phyloP scores from a whole-genome alignment of 305 asterid species.

The Fraxinus paxiana region DNA sequence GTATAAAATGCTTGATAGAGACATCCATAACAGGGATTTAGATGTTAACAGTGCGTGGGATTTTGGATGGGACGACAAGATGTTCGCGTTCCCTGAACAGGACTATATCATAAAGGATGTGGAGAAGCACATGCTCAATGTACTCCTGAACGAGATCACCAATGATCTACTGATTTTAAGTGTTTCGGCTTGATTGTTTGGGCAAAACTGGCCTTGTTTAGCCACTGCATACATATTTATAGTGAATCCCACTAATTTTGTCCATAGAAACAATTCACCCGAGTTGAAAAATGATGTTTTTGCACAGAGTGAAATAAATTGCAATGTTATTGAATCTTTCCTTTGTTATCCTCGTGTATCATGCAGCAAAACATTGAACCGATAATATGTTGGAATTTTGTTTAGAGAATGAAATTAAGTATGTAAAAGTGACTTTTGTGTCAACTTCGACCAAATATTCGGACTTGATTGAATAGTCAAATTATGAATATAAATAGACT shows the following conservation, averaged over 20 bases:
- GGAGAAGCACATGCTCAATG: slow-evolving; percentile 60
- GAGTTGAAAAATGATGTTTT: background rate
- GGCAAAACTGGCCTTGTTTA: slow-evolving; percentile 13
- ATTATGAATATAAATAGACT: too few species aligned
- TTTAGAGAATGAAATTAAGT: too few species aligned
- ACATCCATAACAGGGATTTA: slow-evolving; percentile 38
- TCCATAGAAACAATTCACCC: background rate
- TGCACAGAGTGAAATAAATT: slow-evolving; percentile 7
- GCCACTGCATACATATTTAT: background rate
- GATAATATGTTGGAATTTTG: background rate
- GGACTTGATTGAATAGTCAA: too few species aligned
- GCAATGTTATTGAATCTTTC: slow-evolving; percentile 6
- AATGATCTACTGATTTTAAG: slow-evolving; percentile 37
- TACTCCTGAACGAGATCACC: slow-evolving; percentile 65
- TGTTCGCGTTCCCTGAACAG: slow-evolving; percentile 38
- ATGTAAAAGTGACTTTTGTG: too few species aligned
- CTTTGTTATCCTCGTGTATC: background rate
- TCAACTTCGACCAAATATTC: too few species aligned
- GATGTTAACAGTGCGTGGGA: slow-evolving; percentile 76
- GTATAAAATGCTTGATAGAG: slow-evolving; percentile 54
- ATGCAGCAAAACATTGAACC: background rate
- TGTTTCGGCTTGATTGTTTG: slow-evolving; percentile 35
- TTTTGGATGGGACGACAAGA: slow-evolving; percentile 51
- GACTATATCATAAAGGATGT: slow-evolving; percentile 52
- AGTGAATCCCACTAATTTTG: background rate